phyloP scores from a whole-genome alignment of 257 asterid genomes.

The Nicotiana knightiana region DNA sequence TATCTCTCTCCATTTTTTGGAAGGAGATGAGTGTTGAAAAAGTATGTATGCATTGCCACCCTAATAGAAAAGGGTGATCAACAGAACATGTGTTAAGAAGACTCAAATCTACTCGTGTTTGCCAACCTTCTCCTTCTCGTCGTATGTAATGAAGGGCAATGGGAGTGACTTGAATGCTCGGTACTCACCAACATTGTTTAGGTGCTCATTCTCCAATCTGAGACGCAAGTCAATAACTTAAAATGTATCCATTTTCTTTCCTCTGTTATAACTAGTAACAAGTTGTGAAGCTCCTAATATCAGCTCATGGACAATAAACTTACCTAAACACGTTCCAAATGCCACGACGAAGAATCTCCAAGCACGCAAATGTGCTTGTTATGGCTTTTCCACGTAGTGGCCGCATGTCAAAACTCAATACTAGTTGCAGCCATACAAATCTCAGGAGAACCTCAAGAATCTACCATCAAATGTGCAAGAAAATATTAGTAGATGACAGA shows the following conservation, averaged over 20 bases:
- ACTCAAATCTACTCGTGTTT: conserved; percentile 9
- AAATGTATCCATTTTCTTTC: background rate
- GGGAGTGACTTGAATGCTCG: conserved; percentile 75
- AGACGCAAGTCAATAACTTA: background rate
- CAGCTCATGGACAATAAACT: background rate
- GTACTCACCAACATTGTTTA: conserved; percentile 61
- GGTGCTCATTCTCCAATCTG: conserved; percentile 74
- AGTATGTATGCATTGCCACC: background rate
- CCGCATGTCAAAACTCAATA: conserved; percentile 31
- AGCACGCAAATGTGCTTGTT: conserved; percentile 36
- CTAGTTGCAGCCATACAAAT: conserved; percentile 69
- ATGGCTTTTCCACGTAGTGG: conserved; percentile 34
- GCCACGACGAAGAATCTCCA: conserved; percentile 67
- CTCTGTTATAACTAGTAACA: background rate
- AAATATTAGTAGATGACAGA: background rate
- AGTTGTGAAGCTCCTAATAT: background rate
- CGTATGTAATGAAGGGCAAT: conserved; percentile 43
- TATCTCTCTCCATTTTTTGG: background rate
- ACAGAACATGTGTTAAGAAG: background rate
- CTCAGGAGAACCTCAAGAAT: conserved; percentile 45
- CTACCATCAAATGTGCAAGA: conserved; percentile 14
- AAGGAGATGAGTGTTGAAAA: background rate
- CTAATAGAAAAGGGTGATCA: too few relatives aligned
- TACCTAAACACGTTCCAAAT: conserved; percentile 69
- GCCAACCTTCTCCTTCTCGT: conserved; percentile 36